Base-by-base conservation (phyloP, 23 red algal species). In the Chondrus crispus region DNA sequence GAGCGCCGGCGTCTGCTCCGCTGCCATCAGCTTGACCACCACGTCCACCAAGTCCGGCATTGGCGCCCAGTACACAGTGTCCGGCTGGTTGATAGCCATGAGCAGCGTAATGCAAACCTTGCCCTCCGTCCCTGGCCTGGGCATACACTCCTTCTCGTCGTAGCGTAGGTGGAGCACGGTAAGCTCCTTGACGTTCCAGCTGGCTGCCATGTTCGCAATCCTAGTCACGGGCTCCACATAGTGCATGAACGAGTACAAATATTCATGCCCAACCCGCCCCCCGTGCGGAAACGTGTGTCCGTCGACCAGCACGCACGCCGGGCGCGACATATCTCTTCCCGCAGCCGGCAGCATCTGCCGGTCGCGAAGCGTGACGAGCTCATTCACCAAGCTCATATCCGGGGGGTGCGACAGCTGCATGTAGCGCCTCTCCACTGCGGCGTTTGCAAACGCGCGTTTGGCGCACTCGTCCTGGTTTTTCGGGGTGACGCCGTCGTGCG, bases 141-240 rank as follows among this genome's bases (percentile, higher is more conserved):
- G 30, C 46, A 46, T 13, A 58, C 85, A 89, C 13, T 60, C 46
- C 40, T 76, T n/a, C 46, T 89, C 85, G 35, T 89, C 85, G 58
- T 89, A 89, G 20, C 85, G 42, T n/a, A 89, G 14, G 30, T 89
- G 85, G 24, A 77, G 32, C 28, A 81, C 70, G 2, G 38, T 51
- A 42, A 90, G 46, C 26, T 32, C 16, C 37, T 60, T 41, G 3
- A 89, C 47, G 49, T 41, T 19, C 12, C 50, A 55, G 28, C 38
- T 1, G 44, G 30, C 28, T 32, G 60, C 60, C 60, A 66, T 66
- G 9, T 19, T 0, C 35, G 9, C 26, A 66, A 66, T n/a, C 18
- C 60, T 8, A 22, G 26, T 19, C 18, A 22, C 60, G 9, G 60
- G 26, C 20, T 90, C 70, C 45, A 81, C 29, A 51, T 64, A 68